These are phyloP conservation scores for Aulographum hederae DNA, from an alignment of 2,329 filamentous ascomycete genomes.

Conservation along the genomic window DNA sequence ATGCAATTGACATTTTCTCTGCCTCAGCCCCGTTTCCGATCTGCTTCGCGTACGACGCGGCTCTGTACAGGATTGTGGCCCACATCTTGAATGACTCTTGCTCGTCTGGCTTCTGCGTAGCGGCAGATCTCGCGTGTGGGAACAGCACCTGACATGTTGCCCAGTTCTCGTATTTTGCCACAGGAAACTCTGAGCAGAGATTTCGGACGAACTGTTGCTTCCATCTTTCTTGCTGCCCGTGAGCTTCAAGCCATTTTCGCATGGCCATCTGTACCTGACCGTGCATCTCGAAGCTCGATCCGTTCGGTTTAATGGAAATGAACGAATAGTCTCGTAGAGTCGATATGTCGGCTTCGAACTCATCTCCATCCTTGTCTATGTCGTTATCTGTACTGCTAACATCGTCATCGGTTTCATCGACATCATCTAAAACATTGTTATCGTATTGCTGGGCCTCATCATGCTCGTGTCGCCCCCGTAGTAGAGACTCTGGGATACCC, in stretches of 20 bases:
- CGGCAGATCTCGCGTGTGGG: constrained; percentile 11
- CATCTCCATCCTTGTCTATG: constrained; percentile 42
- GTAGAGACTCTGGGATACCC: constrained; percentile 1
- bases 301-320: constrained; percentile 9
- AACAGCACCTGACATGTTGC: constrained; percentile 13
- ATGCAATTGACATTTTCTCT: not conserved
- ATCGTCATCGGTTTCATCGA: not conserved
- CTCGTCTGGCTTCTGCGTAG: constrained; percentile 4
- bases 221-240: constrained; percentile 12
- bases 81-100: constrained; percentile 5
- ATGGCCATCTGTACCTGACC: constrained; percentile 21
- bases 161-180: constrained; percentile 14
- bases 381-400: not conserved
- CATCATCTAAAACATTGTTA: constrained; percentile 11
- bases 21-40: constrained; percentile 1
- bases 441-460: constrained; percentile 22
- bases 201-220: constrained; percentile 12
- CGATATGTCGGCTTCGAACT: constrained; percentile 80
- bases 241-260: constrained; percentile 15
- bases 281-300: constrained; percentile 23
- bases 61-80: constrained; percentile 10
- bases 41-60: constrained; percentile 8
- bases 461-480: not conserved
- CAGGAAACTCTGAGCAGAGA: constrained; percentile 12
- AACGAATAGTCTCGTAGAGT: constrained; percentile 20